A percentile compares a stretch with the other conserved stretches of the same genome.
Evolutionary conservation across 108 stramenopile species (phyloP).

Genomic region (Mediolabrus comicus): DNA sequence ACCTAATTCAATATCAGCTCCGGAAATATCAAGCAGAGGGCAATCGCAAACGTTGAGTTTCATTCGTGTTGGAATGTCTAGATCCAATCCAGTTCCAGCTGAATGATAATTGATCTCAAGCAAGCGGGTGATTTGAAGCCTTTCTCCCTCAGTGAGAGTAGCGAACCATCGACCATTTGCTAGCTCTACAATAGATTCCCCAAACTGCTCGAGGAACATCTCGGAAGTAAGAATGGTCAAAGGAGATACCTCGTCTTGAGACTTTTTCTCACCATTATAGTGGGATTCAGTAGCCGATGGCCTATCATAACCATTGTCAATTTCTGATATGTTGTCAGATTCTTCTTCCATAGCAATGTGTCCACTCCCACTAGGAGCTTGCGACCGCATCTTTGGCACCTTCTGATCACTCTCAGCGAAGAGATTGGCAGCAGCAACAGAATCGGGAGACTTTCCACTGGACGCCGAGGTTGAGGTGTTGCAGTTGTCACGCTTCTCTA

Average conservation of each 20-base stretch:
- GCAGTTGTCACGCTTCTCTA: background rate
- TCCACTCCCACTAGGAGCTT: background rate
- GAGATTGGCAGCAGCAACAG: slow-evolving; percentile 13
- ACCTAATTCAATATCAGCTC: slow-evolving; percentile 64
- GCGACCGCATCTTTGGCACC: background rate
- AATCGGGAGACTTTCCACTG: slow-evolving; percentile 20
- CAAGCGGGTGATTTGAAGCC: background rate
- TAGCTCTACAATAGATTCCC: slow-evolving; percentile 48
- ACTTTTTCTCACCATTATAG: background rate
- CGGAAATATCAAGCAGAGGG: slow-evolving; percentile 50
- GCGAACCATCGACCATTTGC: slow-evolving; percentile 48
- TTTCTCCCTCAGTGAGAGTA: slow-evolving; percentile 6
- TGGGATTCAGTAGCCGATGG: background rate
- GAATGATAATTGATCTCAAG: background rate
- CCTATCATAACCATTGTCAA: background rate
- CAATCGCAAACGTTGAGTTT: slow-evolving; percentile 50
- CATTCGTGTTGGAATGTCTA: background rate
- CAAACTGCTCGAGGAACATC: slow-evolving; percentile 59
- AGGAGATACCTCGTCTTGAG: background rate
- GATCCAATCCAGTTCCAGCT: background rate
- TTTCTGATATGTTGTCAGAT: background rate
- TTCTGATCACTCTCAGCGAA: background rate
- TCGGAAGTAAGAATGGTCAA: slow-evolving; percentile 63
- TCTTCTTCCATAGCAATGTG: background rate
- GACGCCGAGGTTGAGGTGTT: background rate